Base-by-base conservation (phyloP, 495 filamentous ascomycete genomes). In the Penicillium lagena region DNA sequence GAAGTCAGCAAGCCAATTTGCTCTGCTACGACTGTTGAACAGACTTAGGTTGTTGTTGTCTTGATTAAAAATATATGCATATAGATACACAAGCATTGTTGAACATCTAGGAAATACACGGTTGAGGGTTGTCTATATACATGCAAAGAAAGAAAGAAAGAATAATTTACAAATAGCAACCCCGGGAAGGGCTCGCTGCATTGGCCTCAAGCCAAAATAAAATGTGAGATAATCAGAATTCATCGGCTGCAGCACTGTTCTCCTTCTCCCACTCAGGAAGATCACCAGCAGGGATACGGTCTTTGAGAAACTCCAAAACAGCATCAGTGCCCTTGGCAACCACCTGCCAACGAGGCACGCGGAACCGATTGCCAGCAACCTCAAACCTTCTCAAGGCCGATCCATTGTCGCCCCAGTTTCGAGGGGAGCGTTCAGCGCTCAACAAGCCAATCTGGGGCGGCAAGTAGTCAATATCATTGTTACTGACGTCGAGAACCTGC, bases 281-380 rank as follows among this genome's bases (percentile, higher is more conserved):
- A 22, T 86, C 86, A 17, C 79, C 78, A 10, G 73, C 76, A 0
- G 86, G 84, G 32, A 97, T 83, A 46, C 83, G 78, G 39, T 86
- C 85, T 46, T 86, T 80, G 44, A 95, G 59, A 84, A 87, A 97
- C 40, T 84, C 73, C 52, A 95, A 69, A n/a, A 89, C 78, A 12
- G 86, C 82, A 56, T 94, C 88, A 1, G 89, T 95, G 7, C 91
- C 91, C 46, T 90, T 87, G 43, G 89, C 86, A 44, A 97, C 67
- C 11, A 95, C 76, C 42, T 86, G 87, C 75, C 83, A 89, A 34
- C 85, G 75, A n/a, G 91, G 91, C 35, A 96, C 90, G 13, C 86
- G 67, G 61, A 96, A 95, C 27, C 73, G 73, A 60, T 95, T 96
- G 8, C 87, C 87, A 14, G 77, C 81, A 12, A 95, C 82, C 37